Evolutionary conservation across 306 rosid genomes (phyloP).

Genomic region (Canavalia gladiata): DNA sequence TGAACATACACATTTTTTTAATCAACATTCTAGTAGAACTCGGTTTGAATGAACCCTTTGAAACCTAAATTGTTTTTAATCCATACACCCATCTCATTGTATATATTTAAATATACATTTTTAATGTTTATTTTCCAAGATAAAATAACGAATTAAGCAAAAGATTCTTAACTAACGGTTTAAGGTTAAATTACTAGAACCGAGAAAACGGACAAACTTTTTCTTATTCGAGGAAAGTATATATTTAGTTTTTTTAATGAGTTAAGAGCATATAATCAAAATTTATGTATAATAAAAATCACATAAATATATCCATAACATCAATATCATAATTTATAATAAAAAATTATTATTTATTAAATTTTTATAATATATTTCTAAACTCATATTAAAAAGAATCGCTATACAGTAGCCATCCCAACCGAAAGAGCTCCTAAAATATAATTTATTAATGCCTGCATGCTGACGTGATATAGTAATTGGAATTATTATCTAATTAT

Average conservation of each 20-base stretch:
- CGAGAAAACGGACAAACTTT: slow-evolving; percentile 41
- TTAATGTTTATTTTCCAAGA: not conserved
- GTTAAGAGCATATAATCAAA: too few relatives aligned
- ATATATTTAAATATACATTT: not conserved
- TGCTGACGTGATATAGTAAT: not conserved
- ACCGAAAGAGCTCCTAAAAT: slow-evolving; percentile 30
- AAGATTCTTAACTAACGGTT: slow-evolving; percentile 29
- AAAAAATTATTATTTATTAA: too few relatives aligned
- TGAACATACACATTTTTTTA: not conserved
- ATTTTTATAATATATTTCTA: too few relatives aligned
- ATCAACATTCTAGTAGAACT: not conserved
- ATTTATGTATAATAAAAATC: too few relatives aligned
- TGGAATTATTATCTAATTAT: not conserved
- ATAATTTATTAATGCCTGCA: not conserved
- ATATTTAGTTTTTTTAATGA: not conserved
- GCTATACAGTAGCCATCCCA: not conserved
- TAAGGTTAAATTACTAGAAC: slow-evolving; percentile 22
- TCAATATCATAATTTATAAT: too few relatives aligned
- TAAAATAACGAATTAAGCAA: slow-evolving; percentile 16
- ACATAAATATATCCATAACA: too few relatives aligned
- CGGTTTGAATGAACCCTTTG: not conserved
- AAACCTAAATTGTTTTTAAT: not conserved
- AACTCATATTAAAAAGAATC: too few relatives aligned
- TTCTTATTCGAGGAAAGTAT: not conserved
- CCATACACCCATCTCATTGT: slow-evolving; percentile 22